Evolutionary conservation across 805 yeast genomes (phyloP).

Genomic region (Metschnikowia gelsemii): DNA sequence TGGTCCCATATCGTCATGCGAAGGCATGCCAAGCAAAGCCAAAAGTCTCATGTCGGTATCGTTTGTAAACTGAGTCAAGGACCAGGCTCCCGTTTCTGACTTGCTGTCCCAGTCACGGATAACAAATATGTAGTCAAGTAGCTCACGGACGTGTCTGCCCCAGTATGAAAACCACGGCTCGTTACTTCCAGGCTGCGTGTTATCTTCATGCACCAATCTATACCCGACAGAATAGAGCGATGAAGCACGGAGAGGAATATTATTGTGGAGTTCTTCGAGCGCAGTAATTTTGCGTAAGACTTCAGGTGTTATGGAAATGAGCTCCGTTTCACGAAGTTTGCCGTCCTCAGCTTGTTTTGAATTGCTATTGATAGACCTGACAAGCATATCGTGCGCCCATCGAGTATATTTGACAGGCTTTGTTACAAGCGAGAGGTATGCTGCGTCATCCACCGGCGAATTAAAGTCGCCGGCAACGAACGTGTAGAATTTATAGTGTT

Average conservation of each 20-base stretch:
- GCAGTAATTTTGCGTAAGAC: neutral
- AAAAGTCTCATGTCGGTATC: neutral
- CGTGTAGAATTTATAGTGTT: conserved; percentile 1
- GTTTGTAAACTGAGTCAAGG: neutral
- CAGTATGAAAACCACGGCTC: conserved; percentile 11
- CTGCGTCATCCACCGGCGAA: conserved; percentile 4
- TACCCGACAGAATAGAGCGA: conserved; percentile 10
- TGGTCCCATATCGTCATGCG: conserved; percentile 2
- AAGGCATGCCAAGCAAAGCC: conserved; percentile 8
- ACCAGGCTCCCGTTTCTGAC: neutral
- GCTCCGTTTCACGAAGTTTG: neutral
- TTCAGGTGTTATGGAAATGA: neutral
- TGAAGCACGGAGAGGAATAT: neutral
- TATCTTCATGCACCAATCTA: conserved; percentile 1
- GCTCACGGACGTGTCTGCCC: conserved; percentile 1
- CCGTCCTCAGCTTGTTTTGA: neutral
- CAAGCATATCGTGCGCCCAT: conserved; percentile 7
- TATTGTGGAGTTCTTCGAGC: conserved; percentile 6
- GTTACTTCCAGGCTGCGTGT: conserved; percentile 2
- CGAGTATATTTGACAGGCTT: conserved; percentile 4
- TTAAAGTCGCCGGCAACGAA: conserved; percentile 12
- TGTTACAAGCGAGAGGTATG: conserved; percentile 5
- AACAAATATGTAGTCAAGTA: conserved; percentile 7
- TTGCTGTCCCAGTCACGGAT: conserved; percentile 5
- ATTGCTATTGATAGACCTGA: neutral